These are phyloP conservation scores for Saccharomycopsis sp. DNA, from an alignment of 805 yeast species.

Conservation along the genomic window DNA sequence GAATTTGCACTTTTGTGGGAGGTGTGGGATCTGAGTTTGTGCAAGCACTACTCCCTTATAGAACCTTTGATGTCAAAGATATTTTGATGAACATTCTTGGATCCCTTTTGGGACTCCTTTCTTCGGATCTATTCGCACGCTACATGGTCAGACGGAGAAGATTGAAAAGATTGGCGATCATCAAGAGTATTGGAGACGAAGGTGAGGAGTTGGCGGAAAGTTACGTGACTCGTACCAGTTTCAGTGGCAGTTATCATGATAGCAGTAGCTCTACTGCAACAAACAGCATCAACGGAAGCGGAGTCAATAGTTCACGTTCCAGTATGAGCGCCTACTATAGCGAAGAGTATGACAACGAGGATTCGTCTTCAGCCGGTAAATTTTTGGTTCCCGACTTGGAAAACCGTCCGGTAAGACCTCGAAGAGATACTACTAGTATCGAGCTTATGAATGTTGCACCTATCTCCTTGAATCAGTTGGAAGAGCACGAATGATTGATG, in stretches of 20 bases:
- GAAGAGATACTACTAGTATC: slow-evolving; percentile 17
- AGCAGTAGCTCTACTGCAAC: neutral
- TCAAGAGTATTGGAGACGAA: slow-evolving; percentile 20
- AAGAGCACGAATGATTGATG: neutral
- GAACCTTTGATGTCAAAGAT: slow-evolving; percentile 19
- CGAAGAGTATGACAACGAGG: slow-evolving; percentile 1
- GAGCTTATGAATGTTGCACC: slow-evolving; percentile 21
- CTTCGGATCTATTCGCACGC: slow-evolving; percentile 12
- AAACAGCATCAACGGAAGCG: neutral
- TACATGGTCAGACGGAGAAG: slow-evolving; percentile 12
- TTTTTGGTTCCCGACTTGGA: slow-evolving; percentile 14
- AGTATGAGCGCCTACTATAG: slow-evolving; percentile 8
- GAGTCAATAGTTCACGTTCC: neutral
- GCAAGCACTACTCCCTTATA: slow-evolving; percentile 17
- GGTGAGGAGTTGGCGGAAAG: slow-evolving; percentile 18
- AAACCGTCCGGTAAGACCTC: slow-evolving; percentile 6
- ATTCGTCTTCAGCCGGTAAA: slow-evolving; percentile 7
- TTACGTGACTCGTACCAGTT: slow-evolving; percentile 8
- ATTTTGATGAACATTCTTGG: slow-evolving; percentile 18
- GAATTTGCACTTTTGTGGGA: slow-evolving; percentile 11
- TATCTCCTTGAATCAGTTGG: slow-evolving; percentile 13
- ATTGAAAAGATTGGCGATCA: slow-evolving; percentile 13
- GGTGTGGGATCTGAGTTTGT: slow-evolving; percentile 20
- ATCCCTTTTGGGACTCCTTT: slow-evolving; percentile 10
- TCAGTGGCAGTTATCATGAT: slow-evolving; percentile 2